Evolutionary conservation across 352 stramenopile species (phyloP), one percentile per base, ranked within the genome.

Genomic region (Phytophthora rubi): DNA sequence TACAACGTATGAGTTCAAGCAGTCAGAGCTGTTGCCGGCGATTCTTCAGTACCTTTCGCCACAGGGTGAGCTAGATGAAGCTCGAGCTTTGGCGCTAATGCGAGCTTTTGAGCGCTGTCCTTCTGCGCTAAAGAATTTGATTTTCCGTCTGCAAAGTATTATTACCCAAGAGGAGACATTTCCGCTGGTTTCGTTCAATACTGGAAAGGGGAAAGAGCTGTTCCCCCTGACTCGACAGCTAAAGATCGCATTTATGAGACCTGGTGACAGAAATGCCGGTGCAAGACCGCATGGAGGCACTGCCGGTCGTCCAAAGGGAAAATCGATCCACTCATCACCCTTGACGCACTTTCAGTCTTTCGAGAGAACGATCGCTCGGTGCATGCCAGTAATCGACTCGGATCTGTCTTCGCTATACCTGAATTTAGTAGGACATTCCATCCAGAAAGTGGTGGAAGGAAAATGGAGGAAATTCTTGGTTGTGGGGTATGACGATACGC

Each of bases 271-370:
- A 65, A 63, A 48, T 64, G 18, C 47, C 18, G 45, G 23, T 3
- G 64, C 70, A n/a, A 53, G 26, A 45, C 54, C 56, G 13, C 55
- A 42, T 55, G 44, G 26, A 49, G 49, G 21, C 37, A 48, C 15
- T 44, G 53, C 48, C 33, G 53, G 53, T 35, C 62, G 65, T 55
- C 16, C 53, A 6, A 62, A 71, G 48, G 62, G 54, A 37, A 77
- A 86, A 49, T 77, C 81, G 16, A 90, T 95, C 15, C 78, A 93
- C 21, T 75, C 82, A n/a, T 94, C 86, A 5, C 82, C 88, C 6
- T 68, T 96, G 45, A 93, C 86, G 3, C 81, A 92, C 42, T 96
- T 94, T n/a, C 86, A 93, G 66, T 94, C 86, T n/a, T 93, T 96
- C 70, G 88, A 96, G 55, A 81, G 86, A 59, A 92, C 83, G 0